A percentile compares a stretch with the other conserved stretches of the same genome.
Conservation (phyloP, 495 filamentous ascomycete species). For the Neurospora sp. region DNA sequence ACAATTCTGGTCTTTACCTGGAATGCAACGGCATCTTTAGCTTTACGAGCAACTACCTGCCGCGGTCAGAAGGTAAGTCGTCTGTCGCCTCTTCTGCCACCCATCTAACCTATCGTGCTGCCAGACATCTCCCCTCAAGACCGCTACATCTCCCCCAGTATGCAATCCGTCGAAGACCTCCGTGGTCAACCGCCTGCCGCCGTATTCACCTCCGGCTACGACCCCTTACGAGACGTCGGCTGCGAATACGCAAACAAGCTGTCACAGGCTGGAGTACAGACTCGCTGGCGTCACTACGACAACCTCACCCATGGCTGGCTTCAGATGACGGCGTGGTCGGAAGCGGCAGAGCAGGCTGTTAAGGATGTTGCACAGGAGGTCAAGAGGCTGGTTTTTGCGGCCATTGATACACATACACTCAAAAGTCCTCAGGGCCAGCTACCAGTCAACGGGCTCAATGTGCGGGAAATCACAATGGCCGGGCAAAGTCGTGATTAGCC, state of each 20-base stretch:
- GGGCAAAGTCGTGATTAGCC: too few species aligned
- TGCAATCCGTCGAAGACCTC: slow-evolving; percentile 11
- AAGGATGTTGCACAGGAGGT: background rate
- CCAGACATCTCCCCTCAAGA: slow-evolving; percentile 7
- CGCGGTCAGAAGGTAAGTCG: slow-evolving; percentile 9
- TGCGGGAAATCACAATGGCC: too few species aligned
- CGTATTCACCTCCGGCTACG: slow-evolving; percentile 30
- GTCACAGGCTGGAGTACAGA: slow-evolving; percentile 17
- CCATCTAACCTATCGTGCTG: background rate
- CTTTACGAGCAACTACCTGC: slow-evolving; percentile 29
- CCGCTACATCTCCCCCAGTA: slow-evolving; percentile 14
- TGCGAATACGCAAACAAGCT: slow-evolving; percentile 28
- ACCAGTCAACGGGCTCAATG: too few species aligned
- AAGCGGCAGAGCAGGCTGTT: slow-evolving; percentile 16
- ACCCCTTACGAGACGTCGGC: slow-evolving; percentile 28
- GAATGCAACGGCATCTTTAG: slow-evolving; percentile 30
- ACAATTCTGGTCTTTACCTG: slow-evolving; percentile 24
- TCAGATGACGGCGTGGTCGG: slow-evolving; percentile 29
- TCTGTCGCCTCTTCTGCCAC: background rate
- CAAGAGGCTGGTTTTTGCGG: background rate
- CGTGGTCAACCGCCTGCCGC: slow-evolving; percentile 14
- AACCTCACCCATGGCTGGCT: slow-evolving; percentile 24
- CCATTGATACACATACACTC: background rate
- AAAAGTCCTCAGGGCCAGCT: background rate
- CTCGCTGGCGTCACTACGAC: slow-evolving; percentile 23